Base-by-base conservation (phyloP, 176 grass and related monocot species). In the Oryza coarctata region DNA sequence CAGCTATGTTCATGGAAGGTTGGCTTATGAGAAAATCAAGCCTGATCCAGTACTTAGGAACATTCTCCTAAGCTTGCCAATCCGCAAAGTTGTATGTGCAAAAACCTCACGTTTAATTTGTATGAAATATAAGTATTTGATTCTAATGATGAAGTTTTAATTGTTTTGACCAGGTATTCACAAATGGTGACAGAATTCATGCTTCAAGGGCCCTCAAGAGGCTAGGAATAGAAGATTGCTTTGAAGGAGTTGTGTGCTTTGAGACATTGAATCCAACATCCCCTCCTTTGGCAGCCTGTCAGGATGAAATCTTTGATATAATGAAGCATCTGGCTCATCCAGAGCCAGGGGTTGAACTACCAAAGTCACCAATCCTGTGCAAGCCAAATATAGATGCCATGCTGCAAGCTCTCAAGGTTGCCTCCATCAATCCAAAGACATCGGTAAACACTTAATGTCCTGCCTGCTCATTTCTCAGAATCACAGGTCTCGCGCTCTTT, bases 161-260 rank as follows among this genome's bases (percentile, higher is more conserved):
- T 45, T 65, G 25, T 74, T 74, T 28, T 26, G 43, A 34, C 38
- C 69, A 94, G 95, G 91, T 94, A 45, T 97, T 97, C 43, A 97
- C 95, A 36, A 97, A 97, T 10, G 95, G 90, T 70, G 95, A 97
- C 60, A 84, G 75, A 66, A 47, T 83, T 12, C 95, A 97, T 83
- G 90, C 92, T 10, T 88, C 80, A 12, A 89, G 83, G 87, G 92
- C 82, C 50, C 78, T 97, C 1, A 79, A 91, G 84, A 94, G 88
- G 86, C 95, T 97, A 9, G 92, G 90, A 38, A 92, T 97, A 33
- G 90, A 97, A 50, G 95, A 91, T 50, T 97, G 95, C 41, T 97
- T 97, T 1, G 90, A 97, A 62, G 79, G 88, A 41, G 89, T 97
- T 27, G 76, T 97, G 39, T 97, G 92, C 75, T 97, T 94, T 13